phyloP scores from a whole-genome alignment of 164 flowering plant species.

The Stephania cephalantha region DNA sequence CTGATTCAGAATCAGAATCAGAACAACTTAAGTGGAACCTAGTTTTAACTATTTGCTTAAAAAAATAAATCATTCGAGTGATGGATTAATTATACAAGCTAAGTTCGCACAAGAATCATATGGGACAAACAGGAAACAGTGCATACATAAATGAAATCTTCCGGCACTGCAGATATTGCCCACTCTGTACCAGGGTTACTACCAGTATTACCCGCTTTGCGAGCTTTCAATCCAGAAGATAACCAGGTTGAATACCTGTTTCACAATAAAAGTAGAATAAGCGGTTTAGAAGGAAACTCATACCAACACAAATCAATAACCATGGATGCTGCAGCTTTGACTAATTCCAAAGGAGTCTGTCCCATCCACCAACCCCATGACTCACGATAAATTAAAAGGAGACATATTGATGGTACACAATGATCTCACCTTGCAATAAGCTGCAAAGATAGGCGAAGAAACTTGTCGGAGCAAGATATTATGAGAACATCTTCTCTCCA shows the following conservation, averaged over 20 bases:
- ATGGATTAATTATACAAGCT: not conserved
- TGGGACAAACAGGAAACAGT: not conserved
- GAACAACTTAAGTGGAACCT: not conserved
- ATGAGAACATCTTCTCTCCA: constrained; percentile 90
- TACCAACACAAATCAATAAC: too few species aligned
- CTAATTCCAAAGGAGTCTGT: too few species aligned
- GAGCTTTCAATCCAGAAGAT: constrained; percentile 67
- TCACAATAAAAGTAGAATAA: constrained; percentile 1
- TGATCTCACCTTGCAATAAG: constrained; percentile 74
- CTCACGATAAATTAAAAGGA: not conserved
- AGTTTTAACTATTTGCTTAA: too few species aligned
- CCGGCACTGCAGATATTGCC: constrained; percentile 73
- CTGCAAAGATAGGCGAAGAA: constrained; percentile 84
- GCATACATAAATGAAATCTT: constrained; percentile 80
- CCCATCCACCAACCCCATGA: too few species aligned
- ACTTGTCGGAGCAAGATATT: constrained; percentile 80
- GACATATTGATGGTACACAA: not conserved
- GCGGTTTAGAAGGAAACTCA: not conserved
- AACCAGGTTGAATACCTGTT: constrained; percentile 79
- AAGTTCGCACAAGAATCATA: not conserved
- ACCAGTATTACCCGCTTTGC: constrained; percentile 39
- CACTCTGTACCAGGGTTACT: constrained; percentile 61
- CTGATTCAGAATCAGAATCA: too few species aligned
- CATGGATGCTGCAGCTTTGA: too few species aligned
- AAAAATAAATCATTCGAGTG: not conserved